Base-by-base conservation (phyloP, 148 eudicot species). In the Pouteria glomerata region DNA sequence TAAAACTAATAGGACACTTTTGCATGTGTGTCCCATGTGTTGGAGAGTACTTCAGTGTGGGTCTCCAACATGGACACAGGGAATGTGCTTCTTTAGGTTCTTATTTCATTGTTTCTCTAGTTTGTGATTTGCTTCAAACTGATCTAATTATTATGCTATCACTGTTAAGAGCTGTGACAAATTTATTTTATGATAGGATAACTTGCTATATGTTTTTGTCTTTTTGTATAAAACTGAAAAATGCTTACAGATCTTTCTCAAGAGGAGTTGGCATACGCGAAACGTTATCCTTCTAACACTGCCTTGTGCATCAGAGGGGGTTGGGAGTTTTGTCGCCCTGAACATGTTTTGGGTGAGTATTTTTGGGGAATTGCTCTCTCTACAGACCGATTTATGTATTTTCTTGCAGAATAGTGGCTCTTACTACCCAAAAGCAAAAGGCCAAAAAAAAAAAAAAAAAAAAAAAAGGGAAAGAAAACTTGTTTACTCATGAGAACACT, bases 321-420 rank as follows among this genome's bases (percentile, higher is more conserved):
- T 73, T 95, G 99, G 99, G 94, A 95, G 75, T 84, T 95, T 53
- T 92, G 90, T 85, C 85, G 88, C 35, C 89, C 92, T 27, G 94
- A 95, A 31, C 85, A 74, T 71, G 96, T 92, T 64, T 74, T 80
- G 73, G 99, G 99, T 95, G 80, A 78, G 93, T 75, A n/a, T n/a
- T 71, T 30, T 64, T 34, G 63, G 45, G 71, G 51, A 63, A 31
- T 56, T 39, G 45, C 56, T 70, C 41, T 70, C 65, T 73, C 35
- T 33, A 24, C n/a, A 55, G 41, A 31, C 45, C 51, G 21, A 26
- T 45, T 76, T 47, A 51, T 23, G 18, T 57, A 45, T 41, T 57
- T 41, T 26, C 52, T 70, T 29, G 6, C 3, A 39, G 12, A 50
- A 21, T 11, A 33, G 23, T 53, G 7, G 31, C 24, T 69, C 6